Base-by-base conservation (phyloP, 1,284 basidiomycete genomes). In the Entoloma clypeatum region DNA sequence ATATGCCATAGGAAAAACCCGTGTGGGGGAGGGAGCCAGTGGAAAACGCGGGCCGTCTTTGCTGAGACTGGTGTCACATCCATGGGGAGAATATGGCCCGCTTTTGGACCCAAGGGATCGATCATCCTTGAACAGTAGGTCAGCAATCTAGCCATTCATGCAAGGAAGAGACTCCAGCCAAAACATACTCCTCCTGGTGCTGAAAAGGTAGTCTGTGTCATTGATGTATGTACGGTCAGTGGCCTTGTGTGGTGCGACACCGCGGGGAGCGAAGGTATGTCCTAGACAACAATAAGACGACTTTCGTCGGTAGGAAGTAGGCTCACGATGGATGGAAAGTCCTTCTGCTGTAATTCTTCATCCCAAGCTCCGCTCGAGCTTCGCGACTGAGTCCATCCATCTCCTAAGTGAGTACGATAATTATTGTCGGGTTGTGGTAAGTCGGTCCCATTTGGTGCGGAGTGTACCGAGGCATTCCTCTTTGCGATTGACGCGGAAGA, bases 401-500 rank as follows among this genome's bases (percentile, higher is more conserved):
- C 81, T 5, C 60, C 65, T 17, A 75, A 55, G 44, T 62, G 69
- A 13, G 67, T 52, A 40, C 72, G 75, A 50, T 72, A 78, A 34
- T 57, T 57, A 26, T 63, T 45, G 43, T 81, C 79, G n/a, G 58
- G 55, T 45, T 71, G 73, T 25, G 66, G 62, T 14, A 72, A 55
- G 32, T 81, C 79, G 6, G 65, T 69, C 16, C 65, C 62, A 51
- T 78, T 79, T 16, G 74, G 58, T 23, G 66, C 71, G 11, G 80
- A 84, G 34, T 79, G 81, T 40, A 72, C 67, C 11, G 81, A 84
- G 8, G 79, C 65, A 50, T 81, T 81, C 49, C 79, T 69, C 54
- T 75, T 75, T 6, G 75, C 70, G 18, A 68, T 61, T 23, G 73
- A 65, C 30, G 71, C 58, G 16, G 67, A 56, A 52, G 71, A 68